These are phyloP conservation scores for Vanrija pseudolonga DNA, from an alignment of 1,284 basidiomycete species.

Conservation along the genomic window DNA sequence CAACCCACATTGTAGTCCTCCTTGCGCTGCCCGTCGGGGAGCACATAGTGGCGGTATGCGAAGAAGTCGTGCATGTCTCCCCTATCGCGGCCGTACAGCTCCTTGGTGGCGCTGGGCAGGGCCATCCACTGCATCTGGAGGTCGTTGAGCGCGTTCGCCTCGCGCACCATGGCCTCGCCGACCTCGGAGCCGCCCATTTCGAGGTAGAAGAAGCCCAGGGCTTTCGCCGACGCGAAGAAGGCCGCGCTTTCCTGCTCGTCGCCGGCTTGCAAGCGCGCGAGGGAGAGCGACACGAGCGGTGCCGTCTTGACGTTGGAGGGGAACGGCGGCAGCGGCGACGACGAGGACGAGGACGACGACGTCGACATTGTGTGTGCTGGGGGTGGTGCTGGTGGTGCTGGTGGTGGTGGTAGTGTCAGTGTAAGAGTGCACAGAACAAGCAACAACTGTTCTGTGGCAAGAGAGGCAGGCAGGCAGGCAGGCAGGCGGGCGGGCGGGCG, in stretches of 20 bases:
- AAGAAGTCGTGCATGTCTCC: conserved; percentile 26
- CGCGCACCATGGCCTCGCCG: conserved; percentile 21
- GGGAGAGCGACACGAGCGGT: conserved; percentile 24
- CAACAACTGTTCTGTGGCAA: too few relatives aligned
- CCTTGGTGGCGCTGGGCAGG: conserved; percentile 24
- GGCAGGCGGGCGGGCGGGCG: too few relatives aligned
- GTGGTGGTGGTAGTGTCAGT: neutral
- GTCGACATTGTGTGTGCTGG: conserved; percentile 4
- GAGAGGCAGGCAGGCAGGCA: too few relatives aligned
- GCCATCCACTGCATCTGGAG: conserved; percentile 26
- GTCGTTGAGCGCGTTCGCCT: conserved; percentile 21
- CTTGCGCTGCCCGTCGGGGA: conserved; percentile 12
- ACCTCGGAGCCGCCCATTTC: conserved; percentile 22
- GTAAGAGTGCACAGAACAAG: too few relatives aligned
- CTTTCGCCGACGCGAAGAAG: conserved; percentile 22
- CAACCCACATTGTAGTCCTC: conserved; percentile 29
- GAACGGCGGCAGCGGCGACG: conserved; percentile 25
- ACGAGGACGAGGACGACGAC: too few relatives aligned
- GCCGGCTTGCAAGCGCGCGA: conserved; percentile 18
- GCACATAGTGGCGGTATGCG: conserved; percentile 21
- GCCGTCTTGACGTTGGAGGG: conserved; percentile 19
- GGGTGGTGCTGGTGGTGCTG: neutral
- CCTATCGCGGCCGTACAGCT: conserved; percentile 21
- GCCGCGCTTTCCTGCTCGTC: conserved; percentile 16
- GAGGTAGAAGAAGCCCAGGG: conserved; percentile 36